Evolutionary conservation across 352 stramenopile genomes (phyloP).

Genomic region (Phytophthora cactorum): DNA sequence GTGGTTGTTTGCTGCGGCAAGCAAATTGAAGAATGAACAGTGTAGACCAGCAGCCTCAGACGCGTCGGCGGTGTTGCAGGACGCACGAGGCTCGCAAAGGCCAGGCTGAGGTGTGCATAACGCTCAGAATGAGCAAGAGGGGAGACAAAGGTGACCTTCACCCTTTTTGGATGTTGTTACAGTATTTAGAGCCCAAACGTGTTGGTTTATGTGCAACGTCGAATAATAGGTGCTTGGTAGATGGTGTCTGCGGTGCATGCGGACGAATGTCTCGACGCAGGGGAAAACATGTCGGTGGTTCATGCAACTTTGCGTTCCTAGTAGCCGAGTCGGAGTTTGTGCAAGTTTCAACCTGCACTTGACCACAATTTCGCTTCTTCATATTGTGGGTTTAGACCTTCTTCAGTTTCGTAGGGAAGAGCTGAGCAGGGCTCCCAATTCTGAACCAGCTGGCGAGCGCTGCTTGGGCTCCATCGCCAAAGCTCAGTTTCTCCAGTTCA

Average conservation of each 20-base stretch:
- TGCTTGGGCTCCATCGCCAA: constrained; percentile 16
- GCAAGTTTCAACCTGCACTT: neutral
- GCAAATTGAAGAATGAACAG: constrained; percentile 36
- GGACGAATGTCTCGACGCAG: neutral
- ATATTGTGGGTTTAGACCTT: constrained; percentile 7
- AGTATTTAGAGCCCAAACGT: constrained; percentile 3
- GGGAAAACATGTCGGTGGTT: neutral
- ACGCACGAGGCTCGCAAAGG: constrained; percentile 20
- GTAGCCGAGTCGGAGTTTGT: neutral
- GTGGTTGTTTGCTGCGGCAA: constrained; percentile 21
- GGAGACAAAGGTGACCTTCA: constrained; percentile 15
- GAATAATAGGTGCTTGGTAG: constrained; percentile 18
- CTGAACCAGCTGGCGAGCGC: constrained; percentile 23
- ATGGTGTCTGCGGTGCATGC: constrained; percentile 21
- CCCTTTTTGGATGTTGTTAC: constrained; percentile 12
- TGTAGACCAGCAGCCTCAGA: constrained; percentile 9
- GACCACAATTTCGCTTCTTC: neutral
- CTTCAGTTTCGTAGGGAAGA: constrained; percentile 21
- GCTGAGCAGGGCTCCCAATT: constrained; percentile 26
- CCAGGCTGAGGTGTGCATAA: constrained; percentile 22
- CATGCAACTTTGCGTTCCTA: neutral
- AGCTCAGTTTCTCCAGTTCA: constrained; percentile 24
- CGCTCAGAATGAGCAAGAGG: constrained; percentile 21
- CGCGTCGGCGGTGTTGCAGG: constrained; percentile 10
- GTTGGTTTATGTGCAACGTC: constrained; percentile 18